Conservation (phyloP, 225 moss, liverwort and hornwort species). For the Sphagnum tenellum region DNA sequence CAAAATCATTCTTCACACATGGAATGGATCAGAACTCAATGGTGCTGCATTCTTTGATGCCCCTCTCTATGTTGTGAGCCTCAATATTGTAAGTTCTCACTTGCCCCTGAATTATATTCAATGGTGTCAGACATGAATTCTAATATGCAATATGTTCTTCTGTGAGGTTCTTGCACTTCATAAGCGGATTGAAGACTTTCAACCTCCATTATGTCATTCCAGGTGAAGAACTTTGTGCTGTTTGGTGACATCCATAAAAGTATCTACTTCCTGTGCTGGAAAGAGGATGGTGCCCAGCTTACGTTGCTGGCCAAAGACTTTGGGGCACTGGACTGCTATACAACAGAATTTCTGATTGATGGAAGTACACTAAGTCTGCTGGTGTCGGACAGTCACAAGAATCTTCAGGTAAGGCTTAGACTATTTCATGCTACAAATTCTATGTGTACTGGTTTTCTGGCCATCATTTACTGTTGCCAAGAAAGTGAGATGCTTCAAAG, state of each 20-base stretch:
- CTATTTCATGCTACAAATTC: too few species aligned
- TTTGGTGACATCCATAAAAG: slow-evolving; percentile 99
- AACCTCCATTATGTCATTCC: slow-evolving; percentile 1
- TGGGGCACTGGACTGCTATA: slow-evolving; percentile 83
- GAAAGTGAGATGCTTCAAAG: too few species aligned
- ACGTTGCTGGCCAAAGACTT: slow-evolving; percentile 93
- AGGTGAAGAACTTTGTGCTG: slow-evolving; percentile 94
- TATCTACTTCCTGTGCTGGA: slow-evolving; percentile 96
- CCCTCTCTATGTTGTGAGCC: slow-evolving; percentile 94
- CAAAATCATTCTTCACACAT: slow-evolving; percentile 94
- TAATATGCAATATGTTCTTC: too few species aligned
- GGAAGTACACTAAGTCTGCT: slow-evolving; percentile 97
- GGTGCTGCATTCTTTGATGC: slow-evolving; percentile 99
- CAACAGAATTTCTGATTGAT: slow-evolving; percentile 96
- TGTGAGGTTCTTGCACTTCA: background rate
- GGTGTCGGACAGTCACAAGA: slow-evolving; percentile 87
- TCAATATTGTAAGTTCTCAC: slow-evolving; percentile 67
- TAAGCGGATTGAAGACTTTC: background rate
- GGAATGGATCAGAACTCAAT: slow-evolving; percentile 94
- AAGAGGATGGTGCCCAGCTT: slow-evolving; percentile 98
- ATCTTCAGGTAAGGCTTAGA: slow-evolving; percentile 39
- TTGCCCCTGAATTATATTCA: too few species aligned
- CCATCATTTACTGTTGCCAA: too few species aligned
- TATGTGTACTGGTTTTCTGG: too few species aligned
- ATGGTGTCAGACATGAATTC: too few species aligned